Conservation (phyloP, 1,284 basidiomycete genomes). For the Ganoderma leucocontextum region DNA sequence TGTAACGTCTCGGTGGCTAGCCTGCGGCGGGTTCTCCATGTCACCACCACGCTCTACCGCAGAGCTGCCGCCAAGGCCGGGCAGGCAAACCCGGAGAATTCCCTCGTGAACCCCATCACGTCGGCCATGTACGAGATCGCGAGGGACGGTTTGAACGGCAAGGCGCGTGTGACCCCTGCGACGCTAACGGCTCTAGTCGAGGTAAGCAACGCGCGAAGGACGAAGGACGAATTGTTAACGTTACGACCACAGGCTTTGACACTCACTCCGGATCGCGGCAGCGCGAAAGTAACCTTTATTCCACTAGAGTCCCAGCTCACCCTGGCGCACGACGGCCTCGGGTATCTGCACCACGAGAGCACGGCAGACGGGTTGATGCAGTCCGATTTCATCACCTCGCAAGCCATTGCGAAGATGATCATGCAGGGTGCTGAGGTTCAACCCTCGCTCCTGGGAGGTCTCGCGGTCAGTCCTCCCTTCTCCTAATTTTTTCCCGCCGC, state of each 20-base stretch:
- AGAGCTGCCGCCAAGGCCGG: constrained; percentile 31
- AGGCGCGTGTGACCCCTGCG: constrained; percentile 56
- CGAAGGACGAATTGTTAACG: background rate
- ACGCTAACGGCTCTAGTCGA: constrained; percentile 62
- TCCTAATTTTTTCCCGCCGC: constrained; percentile 6
- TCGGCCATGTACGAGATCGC: constrained; percentile 63
- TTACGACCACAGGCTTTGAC: constrained; percentile 34
- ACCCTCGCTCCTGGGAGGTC: constrained; percentile 28
- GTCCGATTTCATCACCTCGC: constrained; percentile 58
- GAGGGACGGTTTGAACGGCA: constrained; percentile 60
- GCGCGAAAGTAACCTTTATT: constrained; percentile 25
- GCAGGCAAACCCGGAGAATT: constrained; percentile 37
- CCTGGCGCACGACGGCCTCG: constrained; percentile 58
- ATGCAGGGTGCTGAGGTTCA: constrained; percentile 52
- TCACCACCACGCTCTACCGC: constrained; percentile 52
- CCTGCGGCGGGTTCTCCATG: constrained; percentile 59
- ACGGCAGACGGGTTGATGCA: constrained; percentile 55
- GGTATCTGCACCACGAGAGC: constrained; percentile 59
- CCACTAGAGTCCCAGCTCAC: constrained; percentile 40
- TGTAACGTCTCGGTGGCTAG: constrained; percentile 54
- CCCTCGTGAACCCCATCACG: constrained; percentile 50
- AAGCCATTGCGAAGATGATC: constrained; percentile 61
- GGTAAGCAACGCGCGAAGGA: constrained; percentile 42
- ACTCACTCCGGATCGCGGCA: constrained; percentile 25
- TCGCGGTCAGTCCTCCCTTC: constrained; percentile 30